Conservation (phyloP, 2,329 filamentous ascomycete genomes). For the Fonsecaea erecta region DNA sequence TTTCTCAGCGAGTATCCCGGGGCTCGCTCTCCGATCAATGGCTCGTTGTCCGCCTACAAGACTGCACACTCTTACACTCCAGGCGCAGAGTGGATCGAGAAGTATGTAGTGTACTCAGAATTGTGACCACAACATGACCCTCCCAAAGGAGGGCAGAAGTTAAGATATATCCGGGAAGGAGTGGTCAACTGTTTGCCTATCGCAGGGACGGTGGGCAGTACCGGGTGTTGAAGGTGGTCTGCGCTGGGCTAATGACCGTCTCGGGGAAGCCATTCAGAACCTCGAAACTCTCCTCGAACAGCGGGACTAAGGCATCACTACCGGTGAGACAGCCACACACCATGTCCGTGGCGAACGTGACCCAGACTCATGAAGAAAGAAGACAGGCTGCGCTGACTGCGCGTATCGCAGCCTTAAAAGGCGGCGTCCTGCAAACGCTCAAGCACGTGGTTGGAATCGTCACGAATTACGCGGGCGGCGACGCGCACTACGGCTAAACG, state of each 20-base stretch:
- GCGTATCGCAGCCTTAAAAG: constrained; percentile 69
- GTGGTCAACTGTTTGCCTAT: constrained; percentile 77
- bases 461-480: constrained; percentile 88
- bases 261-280: constrained; percentile 74
- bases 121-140: too few species aligned
- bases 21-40: constrained; percentile 81
- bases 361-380: constrained; percentile 46
- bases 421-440: constrained; percentile 76
- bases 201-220: constrained; percentile 81
- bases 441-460: constrained; percentile 83
- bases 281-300: constrained; percentile 78
- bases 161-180: too few species aligned
- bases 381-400: constrained; percentile 57
- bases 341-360: constrained; percentile 35
- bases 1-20: constrained; percentile 87
- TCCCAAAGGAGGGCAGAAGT: too few species aligned
- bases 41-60: constrained; percentile 82
- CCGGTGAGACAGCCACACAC: constrained; percentile 42
- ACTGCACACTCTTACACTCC: constrained; percentile 90
- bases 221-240: constrained; percentile 88
- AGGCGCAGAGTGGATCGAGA: constrained; percentile 86
- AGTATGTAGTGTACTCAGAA: too few species aligned
- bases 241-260: constrained; percentile 79
- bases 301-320: constrained; percentile 65
- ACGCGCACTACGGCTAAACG: constrained; percentile 88